Evolutionary conservation across 148 eudicot species (phyloP).

Genomic region (Polygonum aviculare): DNA sequence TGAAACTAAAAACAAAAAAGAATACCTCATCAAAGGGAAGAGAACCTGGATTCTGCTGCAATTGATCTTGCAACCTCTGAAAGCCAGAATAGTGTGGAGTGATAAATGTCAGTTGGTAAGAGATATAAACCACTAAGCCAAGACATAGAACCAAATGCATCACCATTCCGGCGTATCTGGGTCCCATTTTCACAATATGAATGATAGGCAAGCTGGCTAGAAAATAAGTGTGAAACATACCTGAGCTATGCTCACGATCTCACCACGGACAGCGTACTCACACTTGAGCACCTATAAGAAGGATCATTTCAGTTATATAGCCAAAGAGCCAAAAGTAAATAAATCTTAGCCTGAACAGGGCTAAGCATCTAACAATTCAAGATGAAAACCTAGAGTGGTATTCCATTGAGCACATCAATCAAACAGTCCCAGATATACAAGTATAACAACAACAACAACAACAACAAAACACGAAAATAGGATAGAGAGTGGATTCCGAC

Average conservation of each 20-base stretch:
- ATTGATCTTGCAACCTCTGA: slow-evolving; percentile 76
- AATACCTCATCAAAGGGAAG: slow-evolving; percentile 89
- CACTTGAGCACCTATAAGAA: slow-evolving; percentile 5
- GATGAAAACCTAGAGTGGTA: not conserved
- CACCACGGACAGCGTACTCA: slow-evolving; percentile 14
- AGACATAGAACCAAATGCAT: not conserved
- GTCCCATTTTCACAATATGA: not conserved
- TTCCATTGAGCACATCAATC: not conserved
- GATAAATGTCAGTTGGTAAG: not conserved
- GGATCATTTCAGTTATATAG: not conserved
- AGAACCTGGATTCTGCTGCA: slow-evolving; percentile 57
- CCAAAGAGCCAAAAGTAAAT: not conserved
- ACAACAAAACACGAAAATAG: no score
- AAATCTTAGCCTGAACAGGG: not conserved
- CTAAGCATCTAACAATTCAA: not conserved
- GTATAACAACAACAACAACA: not conserved
- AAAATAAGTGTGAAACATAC: not conserved
- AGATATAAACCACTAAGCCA: not conserved
- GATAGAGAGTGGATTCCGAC: not conserved
- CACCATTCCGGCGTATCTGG: not conserved
- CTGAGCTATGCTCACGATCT: slow-evolving; percentile 7
- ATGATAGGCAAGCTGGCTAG: no score
- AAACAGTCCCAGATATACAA: not conserved
- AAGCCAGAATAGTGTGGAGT: slow-evolving; percentile 8
- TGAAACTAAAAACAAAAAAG: not conserved